Conservation (phyloP, 345 rosid species). For the Triadica sebifera region DNA sequence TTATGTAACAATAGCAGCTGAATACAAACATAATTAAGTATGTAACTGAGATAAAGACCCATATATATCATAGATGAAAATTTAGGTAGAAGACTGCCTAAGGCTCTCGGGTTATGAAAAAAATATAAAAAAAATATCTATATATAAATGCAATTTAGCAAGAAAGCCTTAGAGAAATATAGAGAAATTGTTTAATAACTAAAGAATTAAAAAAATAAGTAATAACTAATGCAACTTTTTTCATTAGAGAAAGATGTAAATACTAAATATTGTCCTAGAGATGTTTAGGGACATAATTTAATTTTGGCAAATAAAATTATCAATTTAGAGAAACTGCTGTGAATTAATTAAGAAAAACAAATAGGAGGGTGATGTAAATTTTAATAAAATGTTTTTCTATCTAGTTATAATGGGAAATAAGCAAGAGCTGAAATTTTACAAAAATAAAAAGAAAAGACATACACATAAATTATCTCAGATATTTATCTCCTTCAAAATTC, state of each 20-base stretch:
- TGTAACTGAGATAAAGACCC: neutral
- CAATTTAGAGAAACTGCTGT: neutral
- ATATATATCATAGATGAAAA: neutral
- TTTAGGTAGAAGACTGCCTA: neutral
- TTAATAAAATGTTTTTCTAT: too few relatives aligned
- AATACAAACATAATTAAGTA: neutral
- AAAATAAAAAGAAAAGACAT: neutral
- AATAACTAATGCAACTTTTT: neutral
- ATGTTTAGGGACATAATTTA: neutral
- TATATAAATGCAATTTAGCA: neutral
- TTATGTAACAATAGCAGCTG: neutral
- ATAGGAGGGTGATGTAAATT: neutral
- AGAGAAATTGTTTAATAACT: too few relatives aligned
- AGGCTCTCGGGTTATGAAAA: neutral
- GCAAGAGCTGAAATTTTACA: neutral
- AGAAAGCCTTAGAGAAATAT: neutral
- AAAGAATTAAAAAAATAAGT: neutral
- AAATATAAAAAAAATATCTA: neutral
- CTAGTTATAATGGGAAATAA: neutral
- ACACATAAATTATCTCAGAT: neutral
- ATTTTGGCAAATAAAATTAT: neutral
- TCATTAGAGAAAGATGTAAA: neutral
- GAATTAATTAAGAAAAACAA: too few relatives aligned
- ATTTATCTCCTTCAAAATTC: neutral
- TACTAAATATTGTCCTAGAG: neutral